Percentiles rank a stretch among this genome's conserved stretches.
phyloP scores from a whole-genome alignment of 2,329 filamentous ascomycete genomes.

The Ceratocystis eucalypticola region DNA sequence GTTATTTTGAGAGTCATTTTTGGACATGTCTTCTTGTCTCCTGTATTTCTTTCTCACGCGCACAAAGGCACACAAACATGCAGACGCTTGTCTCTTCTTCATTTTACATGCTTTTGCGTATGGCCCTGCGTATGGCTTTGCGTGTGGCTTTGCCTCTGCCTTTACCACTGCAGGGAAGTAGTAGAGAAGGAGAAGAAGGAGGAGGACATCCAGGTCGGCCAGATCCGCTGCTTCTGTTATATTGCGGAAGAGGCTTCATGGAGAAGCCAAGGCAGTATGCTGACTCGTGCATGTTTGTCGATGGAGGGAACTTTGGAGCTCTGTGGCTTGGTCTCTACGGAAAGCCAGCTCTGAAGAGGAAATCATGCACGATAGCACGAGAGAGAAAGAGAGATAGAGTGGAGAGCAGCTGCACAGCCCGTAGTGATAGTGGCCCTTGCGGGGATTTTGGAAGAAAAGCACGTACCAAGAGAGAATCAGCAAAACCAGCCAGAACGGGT shows the following conservation, averaged over 20 bases:
- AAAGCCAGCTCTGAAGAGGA: neutral
- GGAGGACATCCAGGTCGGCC: neutral
- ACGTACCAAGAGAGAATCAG: constrained; percentile 3
- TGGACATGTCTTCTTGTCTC: neutral
- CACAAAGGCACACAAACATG: neutral
- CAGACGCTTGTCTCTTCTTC: neutral
- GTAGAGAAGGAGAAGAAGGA: neutral
- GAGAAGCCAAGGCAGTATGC: neutral
- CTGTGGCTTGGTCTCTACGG: constrained; percentile 1
- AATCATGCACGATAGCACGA: neutral
- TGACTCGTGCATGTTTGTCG: constrained; percentile 8
- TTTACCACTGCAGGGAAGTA: too few species aligned
- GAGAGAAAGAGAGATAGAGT: neutral
- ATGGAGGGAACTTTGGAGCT: constrained; percentile 9
- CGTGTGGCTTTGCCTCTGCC: too few species aligned
- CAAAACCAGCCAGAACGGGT: neutral
- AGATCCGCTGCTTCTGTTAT: neutral
- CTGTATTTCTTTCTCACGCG: neutral
- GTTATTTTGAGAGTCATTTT: neutral
- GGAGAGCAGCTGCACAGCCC: constrained; percentile 5
- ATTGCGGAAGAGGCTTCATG: neutral
- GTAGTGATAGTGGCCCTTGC: constrained; percentile 3
- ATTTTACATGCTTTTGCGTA: too few species aligned
- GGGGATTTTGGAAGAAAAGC: neutral
- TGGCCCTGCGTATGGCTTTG: too few species aligned